phyloP scores from a whole-genome alignment of 2,329 filamentous ascomycete genomes.

The Aspergillus sp. region DNA sequence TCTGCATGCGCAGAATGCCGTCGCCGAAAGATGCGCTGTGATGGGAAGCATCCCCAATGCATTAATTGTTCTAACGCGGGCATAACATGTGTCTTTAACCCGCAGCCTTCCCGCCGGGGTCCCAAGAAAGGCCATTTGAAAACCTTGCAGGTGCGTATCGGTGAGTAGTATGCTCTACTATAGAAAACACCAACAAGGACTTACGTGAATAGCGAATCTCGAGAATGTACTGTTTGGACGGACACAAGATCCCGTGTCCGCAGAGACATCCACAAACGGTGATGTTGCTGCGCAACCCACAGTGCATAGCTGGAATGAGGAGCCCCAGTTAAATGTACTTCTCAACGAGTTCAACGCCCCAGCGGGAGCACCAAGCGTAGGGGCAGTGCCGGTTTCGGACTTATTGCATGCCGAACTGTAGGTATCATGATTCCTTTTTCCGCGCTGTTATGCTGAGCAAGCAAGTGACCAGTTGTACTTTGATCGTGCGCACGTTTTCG shows the following conservation, averaged over 20 bases:
- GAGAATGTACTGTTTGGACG: slow-evolving; percentile 2
- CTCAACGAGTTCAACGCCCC: background rate
- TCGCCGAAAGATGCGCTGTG: slow-evolving; percentile 13
- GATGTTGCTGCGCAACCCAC: background rate
- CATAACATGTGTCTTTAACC: slow-evolving; percentile 4
- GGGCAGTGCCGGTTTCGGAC: background rate
- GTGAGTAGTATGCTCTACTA: background rate
- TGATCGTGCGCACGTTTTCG: slow-evolving; percentile 13
- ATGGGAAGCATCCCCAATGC: slow-evolving; percentile 13
- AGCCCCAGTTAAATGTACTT: background rate
- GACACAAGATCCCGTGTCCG: background rate
- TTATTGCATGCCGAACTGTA: slow-evolving; percentile 1
- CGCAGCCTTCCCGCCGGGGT: background rate
- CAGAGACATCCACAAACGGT: background rate
- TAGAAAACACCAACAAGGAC: background rate
- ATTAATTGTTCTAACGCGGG: slow-evolving; percentile 4
- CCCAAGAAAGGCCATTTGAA: slow-evolving; percentile 14
- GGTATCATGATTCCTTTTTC: background rate
- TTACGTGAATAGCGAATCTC: slow-evolving; percentile 1
- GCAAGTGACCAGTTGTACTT: slow-evolving; percentile 18
- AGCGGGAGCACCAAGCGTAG: background rate
- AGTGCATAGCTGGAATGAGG: background rate
- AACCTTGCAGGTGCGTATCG: slow-evolving; percentile 7
- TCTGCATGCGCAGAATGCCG: slow-evolving; percentile 16
- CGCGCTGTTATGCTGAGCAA: background rate